phyloP scores from a whole-genome alignment of 257 asterid genomes.

The Nemophila menziesii region DNA sequence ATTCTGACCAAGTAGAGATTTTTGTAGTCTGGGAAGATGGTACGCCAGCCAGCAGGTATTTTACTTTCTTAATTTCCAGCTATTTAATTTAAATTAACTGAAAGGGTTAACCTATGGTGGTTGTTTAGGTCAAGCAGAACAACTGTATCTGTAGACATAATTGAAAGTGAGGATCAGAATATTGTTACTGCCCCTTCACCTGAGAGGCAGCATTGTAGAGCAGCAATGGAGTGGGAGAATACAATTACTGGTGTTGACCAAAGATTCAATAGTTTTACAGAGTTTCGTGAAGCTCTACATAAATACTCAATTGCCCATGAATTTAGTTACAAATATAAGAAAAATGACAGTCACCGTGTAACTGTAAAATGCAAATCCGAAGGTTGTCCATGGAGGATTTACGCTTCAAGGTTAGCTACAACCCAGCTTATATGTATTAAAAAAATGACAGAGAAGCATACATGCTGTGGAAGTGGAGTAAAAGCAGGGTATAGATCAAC shows the following conservation, averaged over 20 bases:
- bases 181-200: slow-evolving; percentile 18
- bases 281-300: slow-evolving; percentile 71
- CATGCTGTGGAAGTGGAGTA: slow-evolving; percentile 58
- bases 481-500: slow-evolving; percentile 80
- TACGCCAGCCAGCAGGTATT: slow-evolving; percentile 11
- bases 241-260: slow-evolving; percentile 85
- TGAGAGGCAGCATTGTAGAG: slow-evolving; percentile 59
- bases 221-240: slow-evolving; percentile 77
- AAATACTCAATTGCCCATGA: slow-evolving; percentile 79
- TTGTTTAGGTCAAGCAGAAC: slow-evolving; percentile 55
- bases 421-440: slow-evolving; percentile 70
- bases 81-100: no score
- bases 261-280: slow-evolving; percentile 64
- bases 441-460: slow-evolving; percentile 61
- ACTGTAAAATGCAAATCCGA: slow-evolving; percentile 81
- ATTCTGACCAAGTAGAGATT: slow-evolving; percentile 13
- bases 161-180: slow-evolving; percentile 37
- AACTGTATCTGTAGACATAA: slow-evolving; percentile 38
- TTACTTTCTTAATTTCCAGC: neutral
- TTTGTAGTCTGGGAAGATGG: slow-evolving; percentile 6
- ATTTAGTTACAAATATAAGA: slow-evolving; percentile 68
- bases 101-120: slow-evolving; percentile 5
- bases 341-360: slow-evolving; percentile 76
- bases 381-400: slow-evolving; percentile 82
- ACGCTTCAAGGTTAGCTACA: slow-evolving; percentile 69